Percentiles rank a stretch among this genome's conserved stretches.
Evolutionary conservation across 768 basidiomycete genomes (phyloP).

Genomic region (Guyanaporus albipodus): DNA sequence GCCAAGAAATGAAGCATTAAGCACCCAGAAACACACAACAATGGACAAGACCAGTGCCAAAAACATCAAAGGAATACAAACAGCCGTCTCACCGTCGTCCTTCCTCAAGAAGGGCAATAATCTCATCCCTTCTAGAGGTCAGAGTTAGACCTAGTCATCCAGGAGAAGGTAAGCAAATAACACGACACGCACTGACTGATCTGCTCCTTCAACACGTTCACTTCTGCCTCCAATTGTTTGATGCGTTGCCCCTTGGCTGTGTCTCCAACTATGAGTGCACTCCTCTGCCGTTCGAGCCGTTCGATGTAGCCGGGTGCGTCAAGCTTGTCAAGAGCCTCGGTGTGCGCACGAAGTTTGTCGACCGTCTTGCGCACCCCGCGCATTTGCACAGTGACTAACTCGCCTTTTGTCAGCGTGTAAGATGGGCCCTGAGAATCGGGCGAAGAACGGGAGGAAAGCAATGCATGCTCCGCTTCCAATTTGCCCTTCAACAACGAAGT

Average conservation of each 20-base stretch:
- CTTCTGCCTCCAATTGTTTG: not conserved
- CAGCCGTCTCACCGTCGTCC: no score
- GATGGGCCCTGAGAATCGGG: not conserved
- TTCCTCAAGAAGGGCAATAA: no score
- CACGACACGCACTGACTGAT: not conserved
- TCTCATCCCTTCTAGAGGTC: no score
- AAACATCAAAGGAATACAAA: no score
- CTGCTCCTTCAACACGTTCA: no score
- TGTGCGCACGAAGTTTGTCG: not conserved
- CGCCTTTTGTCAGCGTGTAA: not conserved
- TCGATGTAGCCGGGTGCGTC: not conserved
- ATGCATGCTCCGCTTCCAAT: not conserved
- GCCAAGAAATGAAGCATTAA: no score
- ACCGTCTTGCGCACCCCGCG: not conserved
- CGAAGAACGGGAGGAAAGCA: not conserved
- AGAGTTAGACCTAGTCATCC: no score
- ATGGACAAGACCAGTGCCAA: no score
- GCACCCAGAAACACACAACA: no score
- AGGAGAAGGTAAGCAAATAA: no score
- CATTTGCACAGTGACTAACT: not conserved
- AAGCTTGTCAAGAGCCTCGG: not conserved
- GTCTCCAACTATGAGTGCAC: not conserved
- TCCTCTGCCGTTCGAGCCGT: not conserved
- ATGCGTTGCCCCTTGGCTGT: not conserved
- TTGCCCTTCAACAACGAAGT: not conserved